Conservation (phyloP, 192 early-diverging fungal species). For the Podila clonocystis region DNA sequence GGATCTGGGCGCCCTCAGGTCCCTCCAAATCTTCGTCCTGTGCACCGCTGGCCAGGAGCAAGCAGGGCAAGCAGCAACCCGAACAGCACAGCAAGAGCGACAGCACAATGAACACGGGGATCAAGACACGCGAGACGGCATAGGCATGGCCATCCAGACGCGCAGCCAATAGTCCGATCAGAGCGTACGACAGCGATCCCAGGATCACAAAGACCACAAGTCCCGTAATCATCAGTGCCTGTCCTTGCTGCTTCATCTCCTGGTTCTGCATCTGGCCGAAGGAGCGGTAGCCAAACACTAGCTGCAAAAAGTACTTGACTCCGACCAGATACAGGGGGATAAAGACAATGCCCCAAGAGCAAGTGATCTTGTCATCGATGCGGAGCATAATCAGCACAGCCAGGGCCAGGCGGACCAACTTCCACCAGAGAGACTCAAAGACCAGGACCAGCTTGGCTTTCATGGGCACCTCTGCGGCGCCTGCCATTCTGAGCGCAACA, state of each 20-base stretch:
- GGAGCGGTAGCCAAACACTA: slow-evolving; percentile 52
- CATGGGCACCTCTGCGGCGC: slow-evolving; percentile 6
- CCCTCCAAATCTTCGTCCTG: slow-evolving; percentile 54
- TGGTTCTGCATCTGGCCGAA: slow-evolving; percentile 51
- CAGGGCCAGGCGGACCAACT: slow-evolving; percentile 71
- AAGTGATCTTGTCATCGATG: slow-evolving; percentile 63
- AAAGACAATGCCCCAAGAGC: slow-evolving; percentile 75
- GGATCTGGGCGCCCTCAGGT: slow-evolving; percentile 34
- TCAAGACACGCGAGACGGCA: slow-evolving; percentile 64
- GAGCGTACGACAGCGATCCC: slow-evolving; percentile 41
- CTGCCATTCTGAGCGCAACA: slow-evolving; percentile 26
- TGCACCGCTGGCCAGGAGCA: slow-evolving; percentile 52
- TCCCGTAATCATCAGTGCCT: slow-evolving; percentile 55
- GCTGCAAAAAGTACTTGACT: slow-evolving; percentile 62
- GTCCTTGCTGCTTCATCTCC: slow-evolving; percentile 58
- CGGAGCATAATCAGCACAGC: slow-evolving; percentile 73
- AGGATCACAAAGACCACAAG: slow-evolving; percentile 58
- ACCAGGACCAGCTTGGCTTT: slow-evolving; percentile 10
- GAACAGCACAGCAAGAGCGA: slow-evolving; percentile 65
- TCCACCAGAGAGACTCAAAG: slow-evolving; percentile 70
- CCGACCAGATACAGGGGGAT: slow-evolving; percentile 73
- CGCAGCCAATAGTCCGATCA: slow-evolving; percentile 50
- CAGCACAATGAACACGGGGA: slow-evolving; percentile 75
- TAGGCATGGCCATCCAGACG: slow-evolving; percentile 52
- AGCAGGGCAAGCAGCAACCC: slow-evolving; percentile 68